Conservation (phyloP, 352 stramenopile species). For the Pythium rishiriense region DNA sequence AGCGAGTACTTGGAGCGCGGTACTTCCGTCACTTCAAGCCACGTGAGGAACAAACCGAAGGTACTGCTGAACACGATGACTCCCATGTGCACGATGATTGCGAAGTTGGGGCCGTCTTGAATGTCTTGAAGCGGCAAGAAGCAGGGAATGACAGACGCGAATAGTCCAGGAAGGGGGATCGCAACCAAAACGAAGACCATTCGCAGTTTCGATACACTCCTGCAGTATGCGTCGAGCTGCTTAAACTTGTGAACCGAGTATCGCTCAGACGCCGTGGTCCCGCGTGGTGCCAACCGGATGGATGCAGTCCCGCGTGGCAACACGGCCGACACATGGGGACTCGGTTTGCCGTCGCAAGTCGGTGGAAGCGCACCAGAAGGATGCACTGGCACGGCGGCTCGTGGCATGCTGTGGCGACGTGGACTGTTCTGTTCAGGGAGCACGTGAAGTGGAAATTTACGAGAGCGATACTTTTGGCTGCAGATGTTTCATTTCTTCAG, state of each 20-base stretch:
- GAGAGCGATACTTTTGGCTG: too few relatives aligned
- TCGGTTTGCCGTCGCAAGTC: too few relatives aligned
- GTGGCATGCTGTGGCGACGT: too few relatives aligned
- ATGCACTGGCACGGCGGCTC: too few relatives aligned
- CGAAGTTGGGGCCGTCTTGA: slow-evolving; percentile 4
- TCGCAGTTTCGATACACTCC: neutral
- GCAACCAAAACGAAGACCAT: slow-evolving; percentile 1
- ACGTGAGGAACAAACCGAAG: slow-evolving; percentile 20
- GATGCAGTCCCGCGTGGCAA: too few relatives aligned
- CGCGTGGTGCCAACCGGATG: too few relatives aligned
- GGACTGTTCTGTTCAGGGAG: too few relatives aligned
- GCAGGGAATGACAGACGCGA: slow-evolving; percentile 4
- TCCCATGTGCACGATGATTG: neutral
- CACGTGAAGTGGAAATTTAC: too few relatives aligned
- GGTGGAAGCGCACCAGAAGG: too few relatives aligned
- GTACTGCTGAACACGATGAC: slow-evolving; percentile 2
- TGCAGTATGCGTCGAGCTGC: slow-evolving; percentile 13
- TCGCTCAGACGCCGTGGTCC: neutral
- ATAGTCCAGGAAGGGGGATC: slow-evolving; percentile 4
- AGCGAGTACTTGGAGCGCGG: slow-evolving; percentile 17
- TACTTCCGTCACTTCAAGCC: slow-evolving; percentile 12
- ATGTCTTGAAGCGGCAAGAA: slow-evolving; percentile 7
- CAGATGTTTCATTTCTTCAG: too few relatives aligned
- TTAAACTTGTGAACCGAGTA: slow-evolving; percentile 9
- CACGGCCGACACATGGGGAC: too few relatives aligned